Evolutionary conservation across 192 early-diverging fungal genomes (phyloP).

Genomic region (Coemansia sp.): DNA sequence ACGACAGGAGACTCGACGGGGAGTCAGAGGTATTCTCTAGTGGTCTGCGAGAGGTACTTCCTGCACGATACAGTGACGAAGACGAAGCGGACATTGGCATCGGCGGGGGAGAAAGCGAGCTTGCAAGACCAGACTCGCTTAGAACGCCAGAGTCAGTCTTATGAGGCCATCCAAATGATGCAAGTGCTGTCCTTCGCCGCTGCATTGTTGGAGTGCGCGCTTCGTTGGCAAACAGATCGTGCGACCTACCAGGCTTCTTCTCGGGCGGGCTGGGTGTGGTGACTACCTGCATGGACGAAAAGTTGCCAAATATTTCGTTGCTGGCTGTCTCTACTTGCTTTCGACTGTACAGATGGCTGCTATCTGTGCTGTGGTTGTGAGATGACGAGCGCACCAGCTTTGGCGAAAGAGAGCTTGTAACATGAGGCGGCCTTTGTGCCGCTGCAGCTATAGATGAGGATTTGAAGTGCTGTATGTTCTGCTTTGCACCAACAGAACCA

Average conservation of each 20-base stretch:
- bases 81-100: slow-evolving; percentile 10
- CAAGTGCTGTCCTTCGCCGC: slow-evolving; percentile 41
- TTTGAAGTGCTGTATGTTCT: not conserved
- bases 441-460: not conserved
- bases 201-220: slow-evolving; percentile 33
- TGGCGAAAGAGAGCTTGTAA: slow-evolving; percentile 16
- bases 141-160: slow-evolving; percentile 1
- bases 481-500: not conserved
- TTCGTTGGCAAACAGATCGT: slow-evolving; percentile 13
- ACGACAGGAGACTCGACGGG: slow-evolving; percentile 32
- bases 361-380: slow-evolving; percentile 4
- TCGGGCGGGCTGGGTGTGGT: slow-evolving; percentile 45
- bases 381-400: slow-evolving; percentile 31
- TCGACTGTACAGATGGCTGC: not conserved
- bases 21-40: slow-evolving; percentile 11
- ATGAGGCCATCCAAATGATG: slow-evolving; percentile 32
- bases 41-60: slow-evolving; percentile 9
- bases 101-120: slow-evolving; percentile 9
- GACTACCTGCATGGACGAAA: slow-evolving; percentile 8
- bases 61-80: slow-evolving; percentile 1
- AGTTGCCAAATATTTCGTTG: slow-evolving; percentile 1
- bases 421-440: not conserved
- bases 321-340: not conserved
- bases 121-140: not conserved
- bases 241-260: slow-evolving; percentile 15